Evolutionary conservation across 2,329 filamentous ascomycete genomes (phyloP).

Genomic region (Rachicladosporium sp.): DNA sequence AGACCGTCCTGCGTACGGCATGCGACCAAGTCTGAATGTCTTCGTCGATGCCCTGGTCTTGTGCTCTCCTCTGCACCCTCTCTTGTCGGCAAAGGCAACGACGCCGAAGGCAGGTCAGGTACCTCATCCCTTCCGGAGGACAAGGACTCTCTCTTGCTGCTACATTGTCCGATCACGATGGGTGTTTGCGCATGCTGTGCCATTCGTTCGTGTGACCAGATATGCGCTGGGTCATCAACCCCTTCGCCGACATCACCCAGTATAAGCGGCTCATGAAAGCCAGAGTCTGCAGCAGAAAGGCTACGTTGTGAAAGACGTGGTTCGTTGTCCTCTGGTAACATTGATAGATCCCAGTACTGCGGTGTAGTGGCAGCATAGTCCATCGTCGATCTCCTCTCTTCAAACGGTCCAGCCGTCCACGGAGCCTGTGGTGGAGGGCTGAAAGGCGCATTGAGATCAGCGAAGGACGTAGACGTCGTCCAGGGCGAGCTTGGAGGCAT

Average conservation of each 20-base stretch:
- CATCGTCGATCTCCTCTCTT: background rate
- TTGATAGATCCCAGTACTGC: conserved; percentile 21
- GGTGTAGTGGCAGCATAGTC: conserved; percentile 1
- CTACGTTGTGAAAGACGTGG: conserved; percentile 11
- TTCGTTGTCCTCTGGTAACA: conserved; percentile 13
- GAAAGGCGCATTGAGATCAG: conserved; percentile 4
- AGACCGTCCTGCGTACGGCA: too few species aligned
- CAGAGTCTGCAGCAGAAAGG: conserved; percentile 15
- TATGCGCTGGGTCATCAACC: conserved; percentile 9
- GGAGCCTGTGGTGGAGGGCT: conserved; percentile 1
- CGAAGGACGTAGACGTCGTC: background rate
- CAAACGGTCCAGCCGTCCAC: conserved; percentile 3
- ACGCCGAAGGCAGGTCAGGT: too few species aligned
- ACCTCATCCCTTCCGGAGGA: too few species aligned
- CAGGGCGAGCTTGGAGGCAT: background rate
- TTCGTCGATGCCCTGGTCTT: too few species aligned
- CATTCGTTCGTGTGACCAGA: conserved; percentile 15
- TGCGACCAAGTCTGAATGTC: too few species aligned
- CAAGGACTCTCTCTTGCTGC: too few species aligned
- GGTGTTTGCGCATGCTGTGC: background rate
- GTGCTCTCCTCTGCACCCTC: too few species aligned
- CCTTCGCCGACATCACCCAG: conserved; percentile 3
- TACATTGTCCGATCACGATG: too few species aligned
- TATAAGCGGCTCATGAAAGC: conserved; percentile 15
- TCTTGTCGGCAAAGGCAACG: too few species aligned